Evolutionary conservation across 1,139 yeast species (phyloP), one percentile per base, ranked within the genome.

Genomic region (Nakaseomyces uthaithaninus): DNA sequence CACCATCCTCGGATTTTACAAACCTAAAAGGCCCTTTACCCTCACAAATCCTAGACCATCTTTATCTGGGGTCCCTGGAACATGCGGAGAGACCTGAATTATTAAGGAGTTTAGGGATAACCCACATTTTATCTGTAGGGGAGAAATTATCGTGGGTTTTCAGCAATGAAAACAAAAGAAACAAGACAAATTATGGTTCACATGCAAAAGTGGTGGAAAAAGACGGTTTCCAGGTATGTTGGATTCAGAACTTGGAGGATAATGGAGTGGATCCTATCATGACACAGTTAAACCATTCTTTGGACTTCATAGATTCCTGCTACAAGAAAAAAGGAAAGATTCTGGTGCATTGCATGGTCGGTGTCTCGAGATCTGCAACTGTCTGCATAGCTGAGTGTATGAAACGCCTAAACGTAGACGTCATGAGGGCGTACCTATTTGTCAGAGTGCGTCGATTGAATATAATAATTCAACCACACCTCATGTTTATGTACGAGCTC

Each of bases 371-470:
- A 42, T 81, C 93, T 17, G 96, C 95, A 0, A 79, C 94, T 0
- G 82, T 89, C 30, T 82, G 94, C 50, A 84, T 87, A 48, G 95
- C 96, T 3, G 89, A 84, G 55, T 80, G 85, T 43, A 86, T 87
- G 94, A 80, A 77, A 49, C 65, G 84, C 39, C 65, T 77, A 44
- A 67, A 74, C 22, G 68, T 84, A 44, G 77, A 78, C 36, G 63
- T 87, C 31, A 72, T 87, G 12, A 70, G 81, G 38, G 89, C 94
- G 3, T 87, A 86, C 55, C 64, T 86, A 53, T 80, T 70, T 62
- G 94, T 86, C 20, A 66, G 96, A 40, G 94, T 86, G 4, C 73
- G 94, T 40, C 67, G 97, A 36, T 71, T 87, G 51, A 87, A 87
- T 59, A 85, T 87, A 40, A 85, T 87, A 33, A 85, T 89, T 46